phyloP scores from a whole-genome alignment of 805 yeast species.

The Lipomyces kockii region DNA sequence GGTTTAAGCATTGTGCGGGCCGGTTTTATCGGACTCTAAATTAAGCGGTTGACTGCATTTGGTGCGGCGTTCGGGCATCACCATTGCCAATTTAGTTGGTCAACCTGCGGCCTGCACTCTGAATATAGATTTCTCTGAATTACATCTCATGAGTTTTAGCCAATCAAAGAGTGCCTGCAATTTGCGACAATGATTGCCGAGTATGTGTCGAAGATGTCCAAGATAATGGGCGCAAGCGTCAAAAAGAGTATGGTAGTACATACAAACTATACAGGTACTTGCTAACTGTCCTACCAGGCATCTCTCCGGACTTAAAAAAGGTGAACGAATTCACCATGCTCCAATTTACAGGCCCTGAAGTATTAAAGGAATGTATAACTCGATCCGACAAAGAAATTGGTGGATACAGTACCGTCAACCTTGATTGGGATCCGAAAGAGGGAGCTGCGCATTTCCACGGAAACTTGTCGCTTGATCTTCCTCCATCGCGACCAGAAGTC shows the following conservation, averaged over 20 bases:
- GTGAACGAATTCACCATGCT: constrained; percentile 52
- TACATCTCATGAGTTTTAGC: neutral
- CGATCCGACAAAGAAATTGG: constrained; percentile 78
- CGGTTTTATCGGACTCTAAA: neutral
- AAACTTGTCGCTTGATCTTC: constrained; percentile 67
- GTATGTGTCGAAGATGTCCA: constrained; percentile 18
- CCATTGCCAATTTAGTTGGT: too few relatives aligned
- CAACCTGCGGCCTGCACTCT: too few relatives aligned
- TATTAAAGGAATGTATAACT: constrained; percentile 57
- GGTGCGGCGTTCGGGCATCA: neutral
- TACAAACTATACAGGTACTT: too few relatives aligned
- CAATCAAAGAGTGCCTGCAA: neutral
- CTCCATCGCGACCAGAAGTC: constrained; percentile 66
- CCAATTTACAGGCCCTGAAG: constrained; percentile 60
- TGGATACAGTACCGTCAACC: constrained; percentile 71
- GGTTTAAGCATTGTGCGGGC: too few relatives aligned
- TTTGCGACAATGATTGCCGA: constrained; percentile 4
- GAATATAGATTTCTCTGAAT: neutral
- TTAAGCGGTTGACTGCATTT: too few relatives aligned
- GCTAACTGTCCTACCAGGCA: constrained; percentile 7
- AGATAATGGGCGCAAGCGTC: neutral
- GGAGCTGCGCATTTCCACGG: constrained; percentile 71
- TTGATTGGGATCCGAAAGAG: constrained; percentile 51
- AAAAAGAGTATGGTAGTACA: constrained; percentile 5
- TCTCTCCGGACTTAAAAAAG: constrained; percentile 13